Evolutionary conservation across 805 yeast genomes (phyloP), one percentile per base, ranked within the genome.

Genomic region (Metschnikowia peoriensis): DNA sequence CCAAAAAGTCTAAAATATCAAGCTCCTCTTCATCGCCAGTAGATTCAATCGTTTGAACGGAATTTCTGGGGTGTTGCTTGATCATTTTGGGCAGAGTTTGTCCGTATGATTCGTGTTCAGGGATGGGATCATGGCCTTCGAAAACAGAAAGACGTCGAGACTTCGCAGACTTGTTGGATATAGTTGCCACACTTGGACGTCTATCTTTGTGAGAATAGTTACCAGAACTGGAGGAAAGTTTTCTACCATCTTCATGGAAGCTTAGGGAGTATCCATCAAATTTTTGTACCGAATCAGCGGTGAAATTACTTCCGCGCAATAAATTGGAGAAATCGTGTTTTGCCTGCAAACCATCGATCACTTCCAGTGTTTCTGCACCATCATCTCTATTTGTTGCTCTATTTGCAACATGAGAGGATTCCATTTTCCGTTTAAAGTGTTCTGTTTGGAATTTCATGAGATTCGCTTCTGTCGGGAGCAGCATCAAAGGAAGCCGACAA

Each of bases 1-100:
- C 70, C 53, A 79, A 67, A 55, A 79, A 77, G 53, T 78, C 83
- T 58, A 78, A 47, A 47, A 79, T 67, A 58, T 78, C 83, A 64
- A 79, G 67, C 50, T 73, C 80, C 17, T 41, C 53, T 27, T 65
- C 68, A 8, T 64, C 66, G 11, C 46, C 55, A 10, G 28, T 45
- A 6, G 50, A 41, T 1, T 35, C 47, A n/a, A 28, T 12, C 16
- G 43, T 12, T 14, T 41, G 27, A 5, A 28, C 38, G 6, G 48
- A 35, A 16, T 38, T 47, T 41, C 40, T 10, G 4, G 39, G 39
- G 7, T 15, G 16, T 38, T 15, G 45, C 34, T 16, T 44, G 40
- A 40, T 45, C 10, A 29, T 15, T 22, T 41, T 50, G 28, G 37
- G 3, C 22, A 10, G 12, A 16, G 39, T 32, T 16, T 48, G 54